Evolutionary conservation across 2,329 filamentous ascomycete genomes (phyloP).

Genomic region (Xenoacremonium recifei): DNA sequence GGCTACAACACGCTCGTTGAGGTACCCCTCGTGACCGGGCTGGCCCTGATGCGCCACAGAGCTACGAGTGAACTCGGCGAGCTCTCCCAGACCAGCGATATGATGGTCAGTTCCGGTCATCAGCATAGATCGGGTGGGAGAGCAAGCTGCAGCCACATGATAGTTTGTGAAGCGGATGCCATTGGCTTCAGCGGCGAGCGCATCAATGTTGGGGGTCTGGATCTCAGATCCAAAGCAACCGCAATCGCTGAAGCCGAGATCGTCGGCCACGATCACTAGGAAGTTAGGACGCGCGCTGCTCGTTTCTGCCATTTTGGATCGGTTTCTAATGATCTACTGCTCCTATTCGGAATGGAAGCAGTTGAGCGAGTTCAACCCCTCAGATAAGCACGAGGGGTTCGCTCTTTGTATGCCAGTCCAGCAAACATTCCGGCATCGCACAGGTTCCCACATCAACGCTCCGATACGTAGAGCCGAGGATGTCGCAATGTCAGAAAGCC

Average conservation of each 20-base stretch:
- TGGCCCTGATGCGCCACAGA: slow-evolving; percentile 48
- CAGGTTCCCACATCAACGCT: too few species aligned
- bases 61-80: slow-evolving; percentile 47
- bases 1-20: slow-evolving; percentile 58
- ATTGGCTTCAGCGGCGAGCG: slow-evolving; percentile 34
- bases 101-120: slow-evolving; percentile 54
- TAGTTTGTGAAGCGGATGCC: slow-evolving; percentile 63
- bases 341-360: too few species aligned
- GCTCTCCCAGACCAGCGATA: slow-evolving; percentile 56
- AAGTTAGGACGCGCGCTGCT: slow-evolving; percentile 30
- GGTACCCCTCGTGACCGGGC: slow-evolving; percentile 63
- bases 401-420: neutral
- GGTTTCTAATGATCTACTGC: too few species aligned
- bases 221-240: slow-evolving; percentile 33
- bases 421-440: neutral
- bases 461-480: neutral
- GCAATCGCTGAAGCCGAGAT: slow-evolving; percentile 32
- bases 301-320: neutral
- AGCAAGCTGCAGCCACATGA: slow-evolving; percentile 64
- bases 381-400: neutral
- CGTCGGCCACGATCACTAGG: slow-evolving; percentile 33
- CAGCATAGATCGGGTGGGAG: slow-evolving; percentile 64
- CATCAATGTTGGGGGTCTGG: slow-evolving; percentile 29
- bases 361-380: too few species aligned
- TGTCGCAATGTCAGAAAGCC: neutral